These are phyloP conservation scores for Lasiodiplodia citricola DNA, from an alignment of 2,329 filamentous ascomycete genomes.

Conservation along the genomic window DNA sequence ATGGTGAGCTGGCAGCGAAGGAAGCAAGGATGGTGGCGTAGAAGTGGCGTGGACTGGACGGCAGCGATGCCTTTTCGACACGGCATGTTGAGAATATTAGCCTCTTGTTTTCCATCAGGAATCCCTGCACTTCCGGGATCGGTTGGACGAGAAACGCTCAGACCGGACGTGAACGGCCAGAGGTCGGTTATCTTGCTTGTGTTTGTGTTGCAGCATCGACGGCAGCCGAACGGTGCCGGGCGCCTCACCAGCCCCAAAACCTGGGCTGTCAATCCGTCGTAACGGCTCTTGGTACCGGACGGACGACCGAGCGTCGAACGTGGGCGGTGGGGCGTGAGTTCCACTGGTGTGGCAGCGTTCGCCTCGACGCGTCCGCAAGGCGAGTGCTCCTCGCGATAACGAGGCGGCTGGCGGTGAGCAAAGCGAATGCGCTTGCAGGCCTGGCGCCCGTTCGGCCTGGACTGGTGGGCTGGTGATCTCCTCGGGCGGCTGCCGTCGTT, in stretches of 20 bases:
- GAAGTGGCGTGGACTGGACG: conserved; percentile 1
- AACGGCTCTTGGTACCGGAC: conserved; percentile 4
- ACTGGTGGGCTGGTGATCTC: conserved; percentile 17
- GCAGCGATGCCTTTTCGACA: neutral
- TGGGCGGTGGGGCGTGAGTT: neutral
- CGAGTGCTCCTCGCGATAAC: neutral
- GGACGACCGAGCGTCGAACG: conserved; percentile 1
- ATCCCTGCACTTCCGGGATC: conserved; percentile 3
- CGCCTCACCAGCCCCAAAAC: conserved; percentile 1
- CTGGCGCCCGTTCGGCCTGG: conserved; percentile 6
- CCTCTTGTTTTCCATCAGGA: neutral
- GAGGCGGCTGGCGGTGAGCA: conserved; percentile 12
- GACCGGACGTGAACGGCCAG: neutral
- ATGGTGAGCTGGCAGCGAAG: conserved; percentile 6
- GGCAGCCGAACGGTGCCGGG: conserved; percentile 14
- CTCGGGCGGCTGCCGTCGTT: conserved; percentile 12
- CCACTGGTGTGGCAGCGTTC: neutral
- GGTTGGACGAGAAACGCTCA: conserved; percentile 6
- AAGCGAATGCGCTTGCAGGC: neutral
- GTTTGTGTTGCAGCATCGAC: conserved; percentile 16
- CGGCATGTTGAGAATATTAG: conserved; percentile 2
- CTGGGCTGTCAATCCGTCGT: neutral
- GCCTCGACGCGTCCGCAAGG: neutral
- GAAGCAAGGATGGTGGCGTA: conserved; percentile 14
- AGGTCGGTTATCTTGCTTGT: conserved; percentile 1